Conservation (phyloP, 2,329 filamentous ascomycete genomes). For the Phaeoacremonium minimum region DNA sequence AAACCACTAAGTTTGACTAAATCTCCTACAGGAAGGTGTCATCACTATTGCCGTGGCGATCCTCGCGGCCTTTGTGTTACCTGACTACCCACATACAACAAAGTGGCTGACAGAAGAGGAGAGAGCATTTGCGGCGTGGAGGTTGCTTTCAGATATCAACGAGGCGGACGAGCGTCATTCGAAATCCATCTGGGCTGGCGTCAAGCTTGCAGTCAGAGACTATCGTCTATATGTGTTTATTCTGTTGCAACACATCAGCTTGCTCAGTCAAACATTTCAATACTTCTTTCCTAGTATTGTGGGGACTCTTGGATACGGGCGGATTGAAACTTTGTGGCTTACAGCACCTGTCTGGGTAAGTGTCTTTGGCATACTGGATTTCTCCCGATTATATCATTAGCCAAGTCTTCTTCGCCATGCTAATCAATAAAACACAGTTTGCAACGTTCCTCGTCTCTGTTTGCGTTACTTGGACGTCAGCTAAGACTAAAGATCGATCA, state of each 20-base stretch:
- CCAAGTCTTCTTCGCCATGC: too few relatives aligned
- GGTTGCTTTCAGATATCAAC: constrained; percentile 32
- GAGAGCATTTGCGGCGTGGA: constrained; percentile 35
- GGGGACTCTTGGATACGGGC: constrained; percentile 53
- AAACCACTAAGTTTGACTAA: too few relatives aligned
- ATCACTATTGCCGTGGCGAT: constrained; percentile 44
- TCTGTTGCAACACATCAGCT: constrained; percentile 46
- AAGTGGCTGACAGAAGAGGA: constrained; percentile 39
- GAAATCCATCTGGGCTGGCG: constrained; percentile 11
- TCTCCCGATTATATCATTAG: too few relatives aligned
- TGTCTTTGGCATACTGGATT: background rate
- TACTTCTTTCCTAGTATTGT: constrained; percentile 65
- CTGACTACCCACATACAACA: constrained; percentile 53
- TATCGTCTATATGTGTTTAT: constrained; percentile 48
- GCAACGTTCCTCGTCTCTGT: constrained; percentile 49
- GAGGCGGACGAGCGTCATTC: constrained; percentile 13
- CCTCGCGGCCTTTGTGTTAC: constrained; percentile 45
- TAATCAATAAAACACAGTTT: too few relatives aligned
- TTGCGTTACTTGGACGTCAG: constrained; percentile 49
- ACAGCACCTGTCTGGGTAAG: constrained; percentile 52
- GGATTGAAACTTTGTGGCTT: constrained; percentile 50
- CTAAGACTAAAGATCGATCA: constrained; percentile 49
- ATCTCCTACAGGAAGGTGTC: constrained; percentile 25
- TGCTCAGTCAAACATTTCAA: constrained; percentile 53
- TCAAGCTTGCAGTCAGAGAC: constrained; percentile 20